Conservation (phyloP, 768 basidiomycete genomes). For the Termitomyces sp. region DNA sequence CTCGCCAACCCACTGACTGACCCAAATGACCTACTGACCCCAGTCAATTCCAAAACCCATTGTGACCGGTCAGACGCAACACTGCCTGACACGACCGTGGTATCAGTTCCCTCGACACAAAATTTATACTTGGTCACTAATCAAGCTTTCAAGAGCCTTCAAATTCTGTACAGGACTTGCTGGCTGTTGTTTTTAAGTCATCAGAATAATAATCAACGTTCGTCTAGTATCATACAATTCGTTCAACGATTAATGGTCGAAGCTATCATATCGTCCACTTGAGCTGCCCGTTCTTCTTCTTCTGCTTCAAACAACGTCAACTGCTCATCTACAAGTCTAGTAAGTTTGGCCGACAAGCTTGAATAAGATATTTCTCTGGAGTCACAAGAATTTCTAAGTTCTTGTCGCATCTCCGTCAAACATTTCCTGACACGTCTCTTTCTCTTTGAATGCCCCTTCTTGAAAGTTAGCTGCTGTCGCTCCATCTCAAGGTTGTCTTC, state of each 20-base stretch:
- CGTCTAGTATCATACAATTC: not conserved
- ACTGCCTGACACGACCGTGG: not conserved
- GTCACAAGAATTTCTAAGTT: not conserved
- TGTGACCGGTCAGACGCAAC: not conserved
- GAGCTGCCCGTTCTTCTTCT: not conserved
- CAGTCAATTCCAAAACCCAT: conserved; percentile 9
- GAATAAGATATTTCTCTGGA: not conserved
- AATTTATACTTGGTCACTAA: no score
- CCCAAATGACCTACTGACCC: not conserved
- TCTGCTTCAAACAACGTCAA: not conserved
- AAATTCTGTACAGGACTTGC: no score
- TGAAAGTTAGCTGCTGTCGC: not conserved
- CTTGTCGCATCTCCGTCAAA: not conserved
- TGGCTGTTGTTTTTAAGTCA: not conserved
- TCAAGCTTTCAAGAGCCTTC: no score
- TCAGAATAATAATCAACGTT: not conserved
- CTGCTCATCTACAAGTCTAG: not conserved
- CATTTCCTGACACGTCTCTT: not conserved
- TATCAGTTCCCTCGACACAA: no score
- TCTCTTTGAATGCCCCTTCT: not conserved
- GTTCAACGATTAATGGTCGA: not conserved
- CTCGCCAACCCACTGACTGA: not conserved
- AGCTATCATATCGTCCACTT: not conserved
- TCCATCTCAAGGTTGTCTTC: not conserved
- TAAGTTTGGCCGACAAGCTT: not conserved